Percentiles rank a stretch among this genome's conserved stretches.
These are phyloP conservation scores for Fusarium sp. DNA, from an alignment of 2,329 filamentous ascomycete genomes.

Conservation along the genomic window DNA sequence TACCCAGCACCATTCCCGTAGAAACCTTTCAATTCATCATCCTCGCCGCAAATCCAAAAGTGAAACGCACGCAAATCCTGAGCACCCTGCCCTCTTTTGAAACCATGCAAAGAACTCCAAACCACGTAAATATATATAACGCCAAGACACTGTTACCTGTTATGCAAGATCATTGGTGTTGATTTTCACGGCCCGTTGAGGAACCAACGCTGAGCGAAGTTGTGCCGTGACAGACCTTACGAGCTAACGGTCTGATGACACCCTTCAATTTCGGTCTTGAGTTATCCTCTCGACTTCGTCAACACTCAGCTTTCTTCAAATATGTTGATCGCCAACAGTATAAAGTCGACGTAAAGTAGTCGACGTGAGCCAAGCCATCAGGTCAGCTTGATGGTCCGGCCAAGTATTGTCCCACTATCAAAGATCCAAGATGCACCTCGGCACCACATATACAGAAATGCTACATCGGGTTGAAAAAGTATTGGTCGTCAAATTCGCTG, in stretches of 20 bases:
- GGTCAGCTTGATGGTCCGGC: background rate
- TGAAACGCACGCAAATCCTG: background rate
- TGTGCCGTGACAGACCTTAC: background rate
- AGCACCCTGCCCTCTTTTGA: conserved; percentile 17
- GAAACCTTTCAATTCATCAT: conserved; percentile 7
- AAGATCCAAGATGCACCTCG: background rate
- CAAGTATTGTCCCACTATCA: background rate
- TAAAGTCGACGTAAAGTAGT: background rate
- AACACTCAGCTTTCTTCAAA: background rate
- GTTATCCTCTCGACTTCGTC: background rate
- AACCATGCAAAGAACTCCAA: background rate
- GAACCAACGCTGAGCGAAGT: conserved; percentile 5
- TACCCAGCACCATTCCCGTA: conserved; percentile 15
- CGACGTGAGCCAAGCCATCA: background rate
- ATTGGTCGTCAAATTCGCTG: conserved; percentile 59
- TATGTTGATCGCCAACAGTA: background rate
- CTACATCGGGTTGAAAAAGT: conserved; percentile 53
- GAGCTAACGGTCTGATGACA: background rate
- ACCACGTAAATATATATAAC: background rate
- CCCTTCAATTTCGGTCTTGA: background rate
- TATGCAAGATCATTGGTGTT: background rate
- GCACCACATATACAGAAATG: background rate
- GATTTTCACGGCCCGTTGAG: background rate
- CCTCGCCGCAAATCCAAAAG: background rate
- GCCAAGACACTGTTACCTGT: background rate